Conservation (phyloP, 805 yeast genomes). For the Candida ovalis region DNA sequence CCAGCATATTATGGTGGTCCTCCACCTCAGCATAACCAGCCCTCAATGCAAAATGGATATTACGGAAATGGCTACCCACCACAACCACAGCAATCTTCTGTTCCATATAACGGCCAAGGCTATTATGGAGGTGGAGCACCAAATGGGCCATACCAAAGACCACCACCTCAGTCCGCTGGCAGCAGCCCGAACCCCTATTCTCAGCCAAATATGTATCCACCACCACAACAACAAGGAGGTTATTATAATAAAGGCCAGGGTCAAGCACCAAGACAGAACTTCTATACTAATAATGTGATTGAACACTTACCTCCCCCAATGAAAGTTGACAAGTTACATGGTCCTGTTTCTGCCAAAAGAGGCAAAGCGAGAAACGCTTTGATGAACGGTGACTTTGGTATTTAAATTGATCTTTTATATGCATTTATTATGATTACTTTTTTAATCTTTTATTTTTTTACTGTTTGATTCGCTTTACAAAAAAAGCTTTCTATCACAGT, state of each 20-base stretch:
- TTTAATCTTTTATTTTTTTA: neutral
- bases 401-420: slow-evolving; percentile 30
- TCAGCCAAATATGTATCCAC: neutral
- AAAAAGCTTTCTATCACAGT: no score
- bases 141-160: neutral
- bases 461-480: neutral
- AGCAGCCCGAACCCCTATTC: no score
- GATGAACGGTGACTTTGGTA: slow-evolving; percentile 66
- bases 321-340: slow-evolving; percentile 15
- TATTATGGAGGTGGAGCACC: neutral
- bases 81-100: neutral
- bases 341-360: slow-evolving; percentile 36
- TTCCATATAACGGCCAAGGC: neutral
- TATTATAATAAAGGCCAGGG: no score
- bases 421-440: no score
- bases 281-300: slow-evolving; percentile 40
- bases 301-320: slow-evolving; percentile 46
- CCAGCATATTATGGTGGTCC: slow-evolving; percentile 5
- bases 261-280: neutral
- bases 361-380: slow-evolving; percentile 61
- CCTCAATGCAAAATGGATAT: neutral
- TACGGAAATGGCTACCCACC: neutral
- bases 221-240: neutral
- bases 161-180: neutral
- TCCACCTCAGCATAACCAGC: slow-evolving; percentile 7